Percentiles rank a stretch among this genome's conserved stretches.
Conservation (phyloP, 2,329 filamentous ascomycete genomes). For the Pestalotiopsis sp. region DNA sequence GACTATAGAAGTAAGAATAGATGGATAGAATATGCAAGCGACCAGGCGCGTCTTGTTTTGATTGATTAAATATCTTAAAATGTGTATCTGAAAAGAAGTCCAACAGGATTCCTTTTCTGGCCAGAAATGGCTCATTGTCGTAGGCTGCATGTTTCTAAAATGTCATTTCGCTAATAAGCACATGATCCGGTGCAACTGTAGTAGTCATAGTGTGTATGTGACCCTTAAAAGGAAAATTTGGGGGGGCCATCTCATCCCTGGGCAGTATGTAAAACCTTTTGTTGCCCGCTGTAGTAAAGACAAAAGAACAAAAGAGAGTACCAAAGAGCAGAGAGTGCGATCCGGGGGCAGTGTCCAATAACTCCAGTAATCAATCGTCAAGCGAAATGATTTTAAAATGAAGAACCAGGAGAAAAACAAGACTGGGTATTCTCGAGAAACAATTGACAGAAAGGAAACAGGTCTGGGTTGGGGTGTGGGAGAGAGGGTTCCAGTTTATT, state of each 20-base stretch:
- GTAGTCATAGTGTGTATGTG: too few species aligned
- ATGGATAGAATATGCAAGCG: not conserved
- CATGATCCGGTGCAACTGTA: too few species aligned
- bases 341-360: not conserved
- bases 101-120: not conserved
- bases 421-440: not conserved
- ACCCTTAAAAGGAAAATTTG: too few species aligned
- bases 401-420: not conserved
- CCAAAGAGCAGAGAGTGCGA: not conserved
- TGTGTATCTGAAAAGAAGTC: not conserved
- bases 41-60: not conserved
- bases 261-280: too few species aligned
- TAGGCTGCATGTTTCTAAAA: not conserved
- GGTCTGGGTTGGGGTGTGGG: not conserved
- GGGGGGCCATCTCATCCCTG: too few species aligned
- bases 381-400: not conserved
- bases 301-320: not conserved
- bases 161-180: too few species aligned
- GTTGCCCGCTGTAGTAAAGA: too few species aligned
- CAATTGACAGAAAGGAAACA: not conserved
- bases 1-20: not conserved
- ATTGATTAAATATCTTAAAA: not conserved
- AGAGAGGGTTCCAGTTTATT: not conserved
- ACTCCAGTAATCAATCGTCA: not conserved
- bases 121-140: not conserved